Conservation (phyloP, 768 basidiomycete species). For the Guyanaporus albipodus region DNA sequence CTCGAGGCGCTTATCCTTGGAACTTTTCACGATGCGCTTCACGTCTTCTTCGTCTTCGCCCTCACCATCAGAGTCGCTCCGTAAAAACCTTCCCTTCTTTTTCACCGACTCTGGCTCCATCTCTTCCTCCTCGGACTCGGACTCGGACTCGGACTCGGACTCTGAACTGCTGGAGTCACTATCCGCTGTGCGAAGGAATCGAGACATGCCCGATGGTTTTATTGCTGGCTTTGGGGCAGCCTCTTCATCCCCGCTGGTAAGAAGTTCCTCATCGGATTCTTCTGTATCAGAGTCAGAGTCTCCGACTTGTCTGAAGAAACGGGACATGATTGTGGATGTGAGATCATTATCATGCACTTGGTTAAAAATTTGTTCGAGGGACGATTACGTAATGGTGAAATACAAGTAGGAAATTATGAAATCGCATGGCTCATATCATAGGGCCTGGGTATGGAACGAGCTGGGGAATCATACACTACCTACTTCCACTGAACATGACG, state of each 20-base stretch:
- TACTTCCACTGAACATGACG: conserved; percentile 13
- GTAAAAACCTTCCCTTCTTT: conserved; percentile 40
- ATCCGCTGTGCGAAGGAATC: conserved; percentile 67
- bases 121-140: conserved; percentile 52
- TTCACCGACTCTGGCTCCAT: conserved; percentile 45
- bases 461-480: conserved; percentile 17
- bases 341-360: conserved; percentile 24
- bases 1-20: conserved; percentile 85
- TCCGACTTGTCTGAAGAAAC: conserved; percentile 84
- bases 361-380: conserved; percentile 16
- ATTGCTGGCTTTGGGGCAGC: conserved; percentile 36
- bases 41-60: conserved; percentile 71
- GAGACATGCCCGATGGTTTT: conserved; percentile 53
- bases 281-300: conserved; percentile 77
- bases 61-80: conserved; percentile 46
- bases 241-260: conserved; percentile 71
- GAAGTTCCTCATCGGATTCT: conserved; percentile 69
- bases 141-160: conserved; percentile 50
- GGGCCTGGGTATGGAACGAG: conserved; percentile 11
- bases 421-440: too few species aligned
- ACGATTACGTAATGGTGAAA: conserved; percentile 18
- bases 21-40: conserved; percentile 69
- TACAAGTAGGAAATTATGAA: background rate
- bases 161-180: conserved; percentile 53
- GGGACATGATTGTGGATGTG: conserved; percentile 54